phyloP scores from a whole-genome alignment of 2,329 filamentous ascomycete genomes.

The Cladosporium sp. region DNA sequence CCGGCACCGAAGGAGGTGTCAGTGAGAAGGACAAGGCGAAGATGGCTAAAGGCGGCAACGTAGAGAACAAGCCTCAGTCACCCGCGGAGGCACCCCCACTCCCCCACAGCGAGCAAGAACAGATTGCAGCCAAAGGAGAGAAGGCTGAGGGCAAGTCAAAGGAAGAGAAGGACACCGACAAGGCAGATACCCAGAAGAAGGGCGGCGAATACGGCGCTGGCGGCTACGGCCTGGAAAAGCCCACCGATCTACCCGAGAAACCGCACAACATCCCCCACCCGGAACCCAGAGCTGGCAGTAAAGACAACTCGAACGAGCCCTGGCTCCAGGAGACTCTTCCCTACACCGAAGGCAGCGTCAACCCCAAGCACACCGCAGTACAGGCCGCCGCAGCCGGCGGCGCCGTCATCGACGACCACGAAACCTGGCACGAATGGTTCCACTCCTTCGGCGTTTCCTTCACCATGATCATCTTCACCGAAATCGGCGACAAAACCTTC shows the following conservation, averaged over 20 bases:
- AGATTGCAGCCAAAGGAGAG: slow-evolving; percentile 41
- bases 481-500: slow-evolving; percentile 98
- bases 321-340: slow-evolving; percentile 37
- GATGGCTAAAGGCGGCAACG: slow-evolving; percentile 60
- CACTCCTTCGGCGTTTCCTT: slow-evolving; percentile 91
- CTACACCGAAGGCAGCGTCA: slow-evolving; percentile 32
- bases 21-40: slow-evolving; percentile 78
- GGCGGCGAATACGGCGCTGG: slow-evolving; percentile 23
- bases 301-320: slow-evolving; percentile 4
- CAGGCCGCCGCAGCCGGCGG: slow-evolving; percentile 19
- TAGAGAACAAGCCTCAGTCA: slow-evolving; percentile 71
- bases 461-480: slow-evolving; percentile 96
- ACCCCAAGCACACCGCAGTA: slow-evolving; percentile 25
- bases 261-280: slow-evolving; percentile 71
- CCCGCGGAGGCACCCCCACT: slow-evolving; percentile 83
- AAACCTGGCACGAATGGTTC: slow-evolving; percentile 38
- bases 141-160: slow-evolving; percentile 31
- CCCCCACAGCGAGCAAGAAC: slow-evolving; percentile 75
- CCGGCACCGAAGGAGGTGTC: slow-evolving; percentile 84
- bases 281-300: slow-evolving; percentile 46
- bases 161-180: slow-evolving; percentile 38
- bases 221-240: slow-evolving; percentile 36
- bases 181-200: slow-evolving; percentile 36
- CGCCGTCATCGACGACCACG: slow-evolving; percentile 15
- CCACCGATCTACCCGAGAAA: slow-evolving; percentile 68